These are phyloP conservation scores for Aspergillus ustus DNA, from an alignment of 2,329 filamentous ascomycete genomes.

Conservation along the genomic window DNA sequence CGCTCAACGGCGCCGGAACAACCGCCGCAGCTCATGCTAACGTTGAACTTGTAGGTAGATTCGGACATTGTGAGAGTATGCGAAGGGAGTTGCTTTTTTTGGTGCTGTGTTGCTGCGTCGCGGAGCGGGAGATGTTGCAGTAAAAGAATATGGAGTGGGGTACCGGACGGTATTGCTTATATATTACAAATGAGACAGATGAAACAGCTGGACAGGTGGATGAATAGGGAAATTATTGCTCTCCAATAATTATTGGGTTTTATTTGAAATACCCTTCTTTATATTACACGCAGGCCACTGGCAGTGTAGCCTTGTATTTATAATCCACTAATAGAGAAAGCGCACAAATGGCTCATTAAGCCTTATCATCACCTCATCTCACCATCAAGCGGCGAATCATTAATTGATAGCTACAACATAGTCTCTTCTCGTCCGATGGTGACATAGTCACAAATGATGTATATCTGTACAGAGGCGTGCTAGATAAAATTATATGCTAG, in stretches of 20 bases:
- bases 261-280: background rate
- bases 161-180: background rate
- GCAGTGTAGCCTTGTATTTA: background rate
- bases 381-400: background rate
- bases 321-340: background rate
- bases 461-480: background rate
- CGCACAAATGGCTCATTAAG: constrained; percentile 16
- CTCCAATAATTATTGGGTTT: background rate
- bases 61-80: constrained; percentile 59
- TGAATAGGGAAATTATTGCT: background rate
- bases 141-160: background rate
- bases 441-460: background rate
- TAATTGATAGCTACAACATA: background rate
- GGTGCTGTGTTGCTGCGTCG: background rate
- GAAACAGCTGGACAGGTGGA: no score
- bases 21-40: constrained; percentile 92
- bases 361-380: constrained; percentile 9
- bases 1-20: constrained; percentile 94
- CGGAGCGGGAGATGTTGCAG: background rate
- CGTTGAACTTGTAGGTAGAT: constrained; percentile 94
- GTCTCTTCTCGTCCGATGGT: background rate
- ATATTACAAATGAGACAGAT: background rate
- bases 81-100: background rate
- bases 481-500: constrained; percentile 25
- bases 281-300: background rate